A percentile compares a stretch with the other conserved stretches of the same genome.
Conservation (phyloP, 495 filamentous ascomycete species). For the Penicillium cosmopolitanum region DNA sequence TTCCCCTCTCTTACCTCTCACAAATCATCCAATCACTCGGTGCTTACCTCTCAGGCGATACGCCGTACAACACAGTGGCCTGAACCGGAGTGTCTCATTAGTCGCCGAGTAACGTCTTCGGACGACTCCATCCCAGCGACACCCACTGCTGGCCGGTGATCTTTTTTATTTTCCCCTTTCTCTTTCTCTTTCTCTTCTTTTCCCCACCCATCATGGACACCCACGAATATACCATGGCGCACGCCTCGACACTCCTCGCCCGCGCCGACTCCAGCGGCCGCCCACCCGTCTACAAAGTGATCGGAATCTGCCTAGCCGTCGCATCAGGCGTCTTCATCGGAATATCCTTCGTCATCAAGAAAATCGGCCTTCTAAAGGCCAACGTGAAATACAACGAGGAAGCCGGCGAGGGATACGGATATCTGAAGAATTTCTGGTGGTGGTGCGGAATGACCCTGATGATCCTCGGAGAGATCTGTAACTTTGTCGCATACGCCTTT, state of each 20-base stretch:
- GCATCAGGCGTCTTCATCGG: slow-evolving; percentile 94
- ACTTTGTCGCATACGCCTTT: slow-evolving; percentile 96
- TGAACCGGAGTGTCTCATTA: slow-evolving; percentile 31
- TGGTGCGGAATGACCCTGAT: slow-evolving; percentile 97
- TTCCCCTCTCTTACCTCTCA: not conserved
- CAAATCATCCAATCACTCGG: not conserved
- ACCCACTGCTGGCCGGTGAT: slow-evolving; percentile 37
- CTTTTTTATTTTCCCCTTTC: slow-evolving; percentile 5
- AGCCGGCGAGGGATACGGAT: slow-evolving; percentile 95
- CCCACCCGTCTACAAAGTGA: slow-evolving; percentile 75
- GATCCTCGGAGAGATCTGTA: slow-evolving; percentile 96
- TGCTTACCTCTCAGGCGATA: not conserved
- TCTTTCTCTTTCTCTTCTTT: not conserved
- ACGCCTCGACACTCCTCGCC: slow-evolving; percentile 52
- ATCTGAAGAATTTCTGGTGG: slow-evolving; percentile 95
- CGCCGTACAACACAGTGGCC: slow-evolving; percentile 25
- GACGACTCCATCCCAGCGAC: slow-evolving; percentile 28
- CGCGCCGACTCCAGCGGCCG: slow-evolving; percentile 48
- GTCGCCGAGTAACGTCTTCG: slow-evolving; percentile 33
- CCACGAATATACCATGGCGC: slow-evolving; percentile 28
- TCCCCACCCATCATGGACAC: slow-evolving; percentile 50
- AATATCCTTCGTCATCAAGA: slow-evolving; percentile 93
- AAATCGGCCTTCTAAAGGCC: slow-evolving; percentile 84
- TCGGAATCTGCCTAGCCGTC: slow-evolving; percentile 86
- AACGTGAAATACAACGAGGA: slow-evolving; percentile 97